Evolutionary conservation across 1,284 basidiomycete species (phyloP), one percentile per base, ranked within the genome.

Genomic region (Austroboletus olivaceoglutinosus): DNA sequence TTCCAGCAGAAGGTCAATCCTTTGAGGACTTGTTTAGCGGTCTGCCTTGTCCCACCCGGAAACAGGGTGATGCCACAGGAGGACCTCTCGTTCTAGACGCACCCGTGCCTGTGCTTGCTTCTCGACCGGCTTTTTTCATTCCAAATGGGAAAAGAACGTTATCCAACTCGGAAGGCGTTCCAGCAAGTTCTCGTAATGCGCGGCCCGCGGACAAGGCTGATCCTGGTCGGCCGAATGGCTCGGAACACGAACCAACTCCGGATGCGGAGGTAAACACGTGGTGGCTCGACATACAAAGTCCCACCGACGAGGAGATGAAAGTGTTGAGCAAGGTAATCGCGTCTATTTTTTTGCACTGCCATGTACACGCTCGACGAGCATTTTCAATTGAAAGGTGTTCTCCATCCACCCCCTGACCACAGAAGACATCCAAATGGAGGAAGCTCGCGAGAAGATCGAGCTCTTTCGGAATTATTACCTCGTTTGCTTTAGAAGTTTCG

Each of bases 381-480:
- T 37, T 51, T 50, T 30, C 10, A 12, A 34, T 34, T 18, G 27
- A 34, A 58, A 95, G 93, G 93, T 95, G 13, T 99, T 98, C 72
- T 84, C 83, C 15, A 98, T 99, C 64, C 97, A 99, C 73, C 97
- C 97, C 4, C 79, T 99, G 56, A 99, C 97, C 6, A 97, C 95
- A 15, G 97, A 99, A 76, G 97, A 99, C 77, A 99, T 99, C 65
- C 85, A 94, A 63, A 98, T 98, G 88, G 96, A 99, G 70, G 97
- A 99, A 75, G 93, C 95, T 34, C 91, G 97, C 61, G 97, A 99
- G 73, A 99, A 99, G 79, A 99, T 99, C 61, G 97, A 99, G 70
- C 82, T 99, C 18, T 99, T 99, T 81, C 81, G 95, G 51, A 98
- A 97, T 70, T 99, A 99, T 70, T 99, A 98, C 69, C 85, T 99